Evolutionary conservation across 2,329 filamentous ascomycete genomes (phyloP).

Genomic region (Alternaria infectoria): DNA sequence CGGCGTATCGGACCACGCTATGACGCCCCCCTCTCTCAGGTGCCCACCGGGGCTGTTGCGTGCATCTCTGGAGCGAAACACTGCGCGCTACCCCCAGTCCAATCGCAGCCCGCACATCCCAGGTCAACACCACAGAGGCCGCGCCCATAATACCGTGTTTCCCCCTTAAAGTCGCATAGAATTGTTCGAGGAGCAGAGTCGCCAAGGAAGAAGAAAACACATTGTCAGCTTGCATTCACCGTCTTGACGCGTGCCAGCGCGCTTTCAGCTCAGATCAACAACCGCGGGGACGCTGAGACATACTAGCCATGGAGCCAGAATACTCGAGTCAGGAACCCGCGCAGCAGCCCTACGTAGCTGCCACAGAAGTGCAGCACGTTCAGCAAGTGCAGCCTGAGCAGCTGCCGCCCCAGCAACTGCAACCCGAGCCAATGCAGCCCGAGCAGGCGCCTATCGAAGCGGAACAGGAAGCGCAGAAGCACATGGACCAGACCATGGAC

Average conservation of each 20-base stretch:
- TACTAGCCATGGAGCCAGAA: slow-evolving; percentile 2
- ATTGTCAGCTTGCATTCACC: background rate
- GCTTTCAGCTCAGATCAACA: slow-evolving; percentile 32
- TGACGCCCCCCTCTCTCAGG: slow-evolving; percentile 9
- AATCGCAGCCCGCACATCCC: slow-evolving; percentile 22
- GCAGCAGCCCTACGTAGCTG: slow-evolving; percentile 1
- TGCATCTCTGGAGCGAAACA: slow-evolving; percentile 2
- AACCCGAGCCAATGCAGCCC: slow-evolving; percentile 22
- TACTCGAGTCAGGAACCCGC: slow-evolving; percentile 19
- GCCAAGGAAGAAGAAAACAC: slow-evolving; percentile 2
- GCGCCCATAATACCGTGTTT: background rate
- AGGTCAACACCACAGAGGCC: slow-evolving; percentile 18
- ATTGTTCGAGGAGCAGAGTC: background rate
- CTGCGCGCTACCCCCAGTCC: slow-evolving; percentile 12
- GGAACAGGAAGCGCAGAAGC: slow-evolving; percentile 36
- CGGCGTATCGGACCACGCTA: slow-evolving; percentile 2
- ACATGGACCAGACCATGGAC: slow-evolving; percentile 48
- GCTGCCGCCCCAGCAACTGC: slow-evolving; percentile 29
- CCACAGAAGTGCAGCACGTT: slow-evolving; percentile 25
- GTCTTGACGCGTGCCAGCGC: slow-evolving; percentile 36
- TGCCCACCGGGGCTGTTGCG: background rate
- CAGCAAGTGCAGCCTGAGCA: slow-evolving; percentile 19
- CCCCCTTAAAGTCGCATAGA: background rate
- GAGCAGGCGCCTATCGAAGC: slow-evolving; percentile 11
- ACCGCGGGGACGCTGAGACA: slow-evolving; percentile 11